Evolutionary conservation across 371 early-diverging fungal species (phyloP).

Genomic region (Synchytrium microbalum): DNA sequence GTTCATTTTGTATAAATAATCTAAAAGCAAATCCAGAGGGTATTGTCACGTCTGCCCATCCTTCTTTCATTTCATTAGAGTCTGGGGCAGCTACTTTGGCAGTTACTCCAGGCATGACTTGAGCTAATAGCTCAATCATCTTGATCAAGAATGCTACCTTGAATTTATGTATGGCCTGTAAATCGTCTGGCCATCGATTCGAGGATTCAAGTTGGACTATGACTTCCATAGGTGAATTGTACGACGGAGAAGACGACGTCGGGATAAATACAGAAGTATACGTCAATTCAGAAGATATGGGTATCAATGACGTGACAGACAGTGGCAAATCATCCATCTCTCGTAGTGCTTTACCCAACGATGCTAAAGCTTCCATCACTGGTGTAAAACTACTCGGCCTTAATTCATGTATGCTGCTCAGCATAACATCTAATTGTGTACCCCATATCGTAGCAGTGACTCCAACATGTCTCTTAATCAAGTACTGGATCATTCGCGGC

Average conservation of each 20-base stretch:
- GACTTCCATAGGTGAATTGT: slow-evolving; percentile 49
- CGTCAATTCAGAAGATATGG: slow-evolving; percentile 59
- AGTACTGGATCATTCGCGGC: slow-evolving; percentile 64
- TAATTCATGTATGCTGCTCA: background rate
- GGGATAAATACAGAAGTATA: slow-evolving; percentile 71
- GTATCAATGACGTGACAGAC: slow-evolving; percentile 58
- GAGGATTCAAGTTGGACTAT: slow-evolving; percentile 78
- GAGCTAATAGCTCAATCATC: slow-evolving; percentile 31
- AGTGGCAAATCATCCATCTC: slow-evolving; percentile 64
- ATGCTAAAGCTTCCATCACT: slow-evolving; percentile 58
- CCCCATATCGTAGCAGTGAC: slow-evolving; percentile 15
- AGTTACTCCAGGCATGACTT: slow-evolving; percentile 13
- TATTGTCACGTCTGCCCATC: slow-evolving; percentile 49
- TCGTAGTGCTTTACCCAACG: slow-evolving; percentile 59
- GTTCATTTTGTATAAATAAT: slow-evolving; percentile 62
- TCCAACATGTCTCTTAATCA: slow-evolving; percentile 63
- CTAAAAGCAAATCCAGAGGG: slow-evolving; percentile 62
- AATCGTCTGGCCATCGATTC: slow-evolving; percentile 82
- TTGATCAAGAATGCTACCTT: slow-evolving; percentile 78
- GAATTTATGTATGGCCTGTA: slow-evolving; percentile 77
- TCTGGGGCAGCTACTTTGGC: slow-evolving; percentile 23
- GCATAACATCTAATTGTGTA: slow-evolving; percentile 6
- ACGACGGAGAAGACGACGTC: background rate
- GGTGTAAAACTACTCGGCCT: slow-evolving; percentile 52
- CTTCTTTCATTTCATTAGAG: slow-evolving; percentile 34